phyloP scores from a whole-genome alignment of 352 stramenopile species.

The Sclerospora graminicola region DNA sequence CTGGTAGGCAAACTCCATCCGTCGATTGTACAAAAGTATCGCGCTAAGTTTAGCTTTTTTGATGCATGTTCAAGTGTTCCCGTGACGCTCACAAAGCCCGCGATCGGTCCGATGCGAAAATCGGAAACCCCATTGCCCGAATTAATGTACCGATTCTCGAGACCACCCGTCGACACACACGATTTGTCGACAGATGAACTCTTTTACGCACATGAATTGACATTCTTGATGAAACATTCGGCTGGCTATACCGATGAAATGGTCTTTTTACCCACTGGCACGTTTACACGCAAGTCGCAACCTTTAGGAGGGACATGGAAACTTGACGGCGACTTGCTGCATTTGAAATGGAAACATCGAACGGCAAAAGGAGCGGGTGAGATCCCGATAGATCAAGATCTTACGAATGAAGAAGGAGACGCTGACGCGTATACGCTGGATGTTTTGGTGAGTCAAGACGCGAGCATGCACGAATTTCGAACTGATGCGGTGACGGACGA shows the following conservation, averaged over 20 bases:
- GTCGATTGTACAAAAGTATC: slow-evolving; percentile 55
- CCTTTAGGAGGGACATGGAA: slow-evolving; percentile 63
- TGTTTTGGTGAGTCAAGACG: slow-evolving; percentile 64
- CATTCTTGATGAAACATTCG: slow-evolving; percentile 70
- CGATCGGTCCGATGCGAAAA: slow-evolving; percentile 26
- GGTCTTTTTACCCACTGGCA: slow-evolving; percentile 39
- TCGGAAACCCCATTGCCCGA: slow-evolving; percentile 51
- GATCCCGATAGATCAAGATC: slow-evolving; percentile 7
- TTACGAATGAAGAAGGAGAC: slow-evolving; percentile 22
- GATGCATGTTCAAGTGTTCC: slow-evolving; percentile 60
- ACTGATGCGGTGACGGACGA: slow-evolving; percentile 56
- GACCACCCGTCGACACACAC: slow-evolving; percentile 47
- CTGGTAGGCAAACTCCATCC: slow-evolving; percentile 61
- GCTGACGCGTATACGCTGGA: slow-evolving; percentile 58
- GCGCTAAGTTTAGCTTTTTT: slow-evolving; percentile 63
- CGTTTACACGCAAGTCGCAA: slow-evolving; percentile 61
- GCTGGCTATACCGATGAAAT: slow-evolving; percentile 71
- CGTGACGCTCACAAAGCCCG: slow-evolving; percentile 48
- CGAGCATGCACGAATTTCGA: slow-evolving; percentile 65
- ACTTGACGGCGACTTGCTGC: slow-evolving; percentile 68
- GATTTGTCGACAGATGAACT: slow-evolving; percentile 46
- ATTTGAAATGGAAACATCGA: slow-evolving; percentile 60
- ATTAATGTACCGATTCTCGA: slow-evolving; percentile 63
- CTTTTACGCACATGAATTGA: slow-evolving; percentile 71
- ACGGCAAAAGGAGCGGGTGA: slow-evolving; percentile 8